Evolutionary conservation across 495 filamentous ascomycete species (phyloP).

Genomic region (Baudoinia panamericana): DNA sequence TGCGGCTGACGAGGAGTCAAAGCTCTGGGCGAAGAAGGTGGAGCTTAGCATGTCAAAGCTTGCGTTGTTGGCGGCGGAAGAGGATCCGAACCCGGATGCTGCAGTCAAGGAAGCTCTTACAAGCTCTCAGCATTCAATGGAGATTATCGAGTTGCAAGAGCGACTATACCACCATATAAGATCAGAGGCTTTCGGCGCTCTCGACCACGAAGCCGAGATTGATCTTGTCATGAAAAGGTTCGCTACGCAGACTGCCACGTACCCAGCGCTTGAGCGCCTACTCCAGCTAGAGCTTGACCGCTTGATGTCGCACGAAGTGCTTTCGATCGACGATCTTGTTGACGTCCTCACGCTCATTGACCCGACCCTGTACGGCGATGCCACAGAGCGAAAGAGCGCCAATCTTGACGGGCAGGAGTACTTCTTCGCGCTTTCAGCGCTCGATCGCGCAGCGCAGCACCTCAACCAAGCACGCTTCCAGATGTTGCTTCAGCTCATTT

Average conservation of each 20-base stretch:
- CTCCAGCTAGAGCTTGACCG: constrained; percentile 51
- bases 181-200: constrained; percentile 46
- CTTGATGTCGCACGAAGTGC: constrained; percentile 52
- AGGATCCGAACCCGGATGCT: constrained; percentile 25
- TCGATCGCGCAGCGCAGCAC: constrained; percentile 37
- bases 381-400: constrained; percentile 15
- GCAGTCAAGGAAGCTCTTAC: neutral
- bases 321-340: constrained; percentile 54
- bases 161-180: constrained; percentile 48
- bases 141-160: constrained; percentile 62
- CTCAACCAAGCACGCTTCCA: constrained; percentile 38
- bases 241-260: constrained; percentile 41
- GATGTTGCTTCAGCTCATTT: constrained; percentile 55
- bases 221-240: constrained; percentile 61
- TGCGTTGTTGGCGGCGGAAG: constrained; percentile 49
- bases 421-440: constrained; percentile 55
- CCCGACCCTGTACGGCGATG: constrained; percentile 15
- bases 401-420: constrained; percentile 38
- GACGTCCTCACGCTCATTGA: constrained; percentile 71
- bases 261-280: constrained; percentile 47
- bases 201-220: constrained; percentile 64
- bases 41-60: constrained; percentile 82
- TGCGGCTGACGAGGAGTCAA: constrained; percentile 53
- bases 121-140: constrained; percentile 40
- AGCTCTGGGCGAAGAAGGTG: constrained; percentile 80